These are phyloP conservation scores for Blastobotrys niveus DNA, from an alignment of 1,139 yeast genomes.

Conservation along the genomic window DNA sequence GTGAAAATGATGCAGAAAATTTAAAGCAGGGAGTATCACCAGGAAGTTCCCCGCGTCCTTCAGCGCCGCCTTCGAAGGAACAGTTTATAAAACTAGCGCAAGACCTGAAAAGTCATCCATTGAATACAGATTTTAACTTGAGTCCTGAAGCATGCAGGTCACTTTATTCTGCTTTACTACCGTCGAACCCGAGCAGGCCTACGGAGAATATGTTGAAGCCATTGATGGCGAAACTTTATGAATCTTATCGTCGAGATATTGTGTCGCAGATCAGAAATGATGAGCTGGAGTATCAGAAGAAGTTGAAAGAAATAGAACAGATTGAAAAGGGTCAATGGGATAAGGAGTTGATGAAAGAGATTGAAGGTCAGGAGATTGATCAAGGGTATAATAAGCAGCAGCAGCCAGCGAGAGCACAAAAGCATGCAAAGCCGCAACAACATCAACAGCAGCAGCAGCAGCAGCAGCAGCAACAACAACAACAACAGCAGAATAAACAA, in stretches of 20 bases:
- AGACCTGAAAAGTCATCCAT: conserved; percentile 27
- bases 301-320: conserved; percentile 32
- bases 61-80: conserved; percentile 12
- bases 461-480: conserved; percentile 21
- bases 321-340: conserved; percentile 38
- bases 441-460: conserved; percentile 24
- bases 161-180: conserved; percentile 26
- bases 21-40: conserved; percentile 2
- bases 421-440: conserved; percentile 25
- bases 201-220: conserved; percentile 28
- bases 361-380: conserved; percentile 17
- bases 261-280: conserved; percentile 30
- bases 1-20: conserved; percentile 22
- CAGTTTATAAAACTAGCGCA: conserved; percentile 25
- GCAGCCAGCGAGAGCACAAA: conserved; percentile 23
- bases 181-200: conserved; percentile 24
- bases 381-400: conserved; percentile 21
- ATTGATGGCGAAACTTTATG: conserved; percentile 28
- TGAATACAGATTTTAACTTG: conserved; percentile 26
- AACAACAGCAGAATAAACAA: conserved; percentile 16
- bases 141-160: conserved; percentile 29
- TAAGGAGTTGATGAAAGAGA: conserved; percentile 26
- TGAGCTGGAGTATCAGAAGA: conserved; percentile 31
- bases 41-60: conserved; percentile 1
- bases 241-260: conserved; percentile 29